Evolutionary conservation across 1,139 yeast genomes (phyloP).

Genomic region (Hansenula lynferdii): DNA sequence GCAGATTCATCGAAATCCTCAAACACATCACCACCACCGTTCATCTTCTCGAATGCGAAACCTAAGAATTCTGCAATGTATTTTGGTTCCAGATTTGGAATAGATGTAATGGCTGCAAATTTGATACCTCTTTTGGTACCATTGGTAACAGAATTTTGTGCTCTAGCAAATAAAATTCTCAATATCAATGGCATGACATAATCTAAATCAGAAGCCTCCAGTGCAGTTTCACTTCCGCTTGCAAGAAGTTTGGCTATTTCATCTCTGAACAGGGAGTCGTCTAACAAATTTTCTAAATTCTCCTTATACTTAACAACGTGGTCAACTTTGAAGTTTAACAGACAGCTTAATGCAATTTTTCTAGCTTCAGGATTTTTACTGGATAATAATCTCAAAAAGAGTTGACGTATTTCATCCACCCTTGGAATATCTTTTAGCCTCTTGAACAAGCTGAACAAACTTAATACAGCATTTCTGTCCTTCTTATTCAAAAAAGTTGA

Average conservation of each 20-base stretch:
- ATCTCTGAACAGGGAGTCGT: conserved; percentile 81
- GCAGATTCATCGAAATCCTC: conserved; percentile 21
- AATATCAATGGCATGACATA: conserved; percentile 67
- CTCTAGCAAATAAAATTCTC: conserved; percentile 82
- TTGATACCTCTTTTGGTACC: conserved; percentile 73
- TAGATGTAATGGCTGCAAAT: conserved; percentile 66
- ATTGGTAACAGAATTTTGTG: conserved; percentile 53
- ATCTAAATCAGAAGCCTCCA: conserved; percentile 58
- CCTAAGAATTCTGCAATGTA: conserved; percentile 55
- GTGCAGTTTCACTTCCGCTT: conserved; percentile 42
- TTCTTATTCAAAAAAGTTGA: conserved; percentile 46
- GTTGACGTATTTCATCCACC: conserved; percentile 47
- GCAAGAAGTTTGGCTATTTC: conserved; percentile 66
- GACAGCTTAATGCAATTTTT: conserved; percentile 63
- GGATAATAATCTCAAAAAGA: conserved; percentile 54
- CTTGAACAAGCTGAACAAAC: conserved; percentile 59
- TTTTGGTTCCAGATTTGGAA: conserved; percentile 56
- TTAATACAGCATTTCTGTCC: conserved; percentile 58
- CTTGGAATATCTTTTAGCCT: conserved; percentile 52
- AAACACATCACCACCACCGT: conserved; percentile 26
- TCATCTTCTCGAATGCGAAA: conserved; percentile 57
- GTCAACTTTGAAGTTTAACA: conserved; percentile 62
- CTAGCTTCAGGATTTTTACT: conserved; percentile 63
- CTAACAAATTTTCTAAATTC: conserved; percentile 68
- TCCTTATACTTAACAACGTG: conserved; percentile 65